Evolutionary conservation across 352 stramenopile species (phyloP), one percentile per base, ranked within the genome.

Genomic region (Globisporangium acanthophoron): DNA sequence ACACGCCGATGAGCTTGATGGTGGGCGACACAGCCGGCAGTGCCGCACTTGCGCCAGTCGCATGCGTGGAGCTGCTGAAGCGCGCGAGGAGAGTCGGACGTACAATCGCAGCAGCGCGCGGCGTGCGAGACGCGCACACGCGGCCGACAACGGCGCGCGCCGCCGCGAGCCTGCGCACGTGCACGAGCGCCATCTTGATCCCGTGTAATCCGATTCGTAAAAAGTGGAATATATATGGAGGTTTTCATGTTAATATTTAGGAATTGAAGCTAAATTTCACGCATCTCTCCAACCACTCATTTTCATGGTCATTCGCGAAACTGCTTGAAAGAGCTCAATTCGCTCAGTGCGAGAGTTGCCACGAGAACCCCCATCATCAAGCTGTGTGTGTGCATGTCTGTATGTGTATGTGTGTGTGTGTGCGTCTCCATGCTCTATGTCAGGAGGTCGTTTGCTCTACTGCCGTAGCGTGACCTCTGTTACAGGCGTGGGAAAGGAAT

Each of bases 401-500:
- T 18, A 6, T 24, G 0, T 66, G 31, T 61, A 11, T 61, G 35
- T 47, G n/a, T 59, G n/a, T 29, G 40, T 53, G 27, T 65, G 41
- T 69, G 24, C 47, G 6, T 57, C 20, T 20, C 46, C 80, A 90
- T 66, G 66, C 65, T 87, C 71, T 86, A 86, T 83, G 80, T 90
- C 80, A 90, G 78, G 80, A 84, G 71, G 65, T 80, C 81, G 78
- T 80, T 76, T 85, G 75, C 75, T 85, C 56, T 65, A 66, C 70
- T 61, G 67, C 71, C 53, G 67, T 88, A 88, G 80, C 75, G 69
- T 71, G 73, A 78, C 67, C 73, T 88, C 80, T 90, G 80, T 90
- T 90, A 87, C 80, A 84, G 73, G 62, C 67, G 80, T 90, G 80
- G 80, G 67, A 90, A 70, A 90, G 80, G 66, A 78, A 90, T 75